A percentile compares a stretch with the other conserved stretches of the same genome.
Conservation (phyloP, 2,329 filamentous ascomycete genomes). For the Diaporthe citri region DNA sequence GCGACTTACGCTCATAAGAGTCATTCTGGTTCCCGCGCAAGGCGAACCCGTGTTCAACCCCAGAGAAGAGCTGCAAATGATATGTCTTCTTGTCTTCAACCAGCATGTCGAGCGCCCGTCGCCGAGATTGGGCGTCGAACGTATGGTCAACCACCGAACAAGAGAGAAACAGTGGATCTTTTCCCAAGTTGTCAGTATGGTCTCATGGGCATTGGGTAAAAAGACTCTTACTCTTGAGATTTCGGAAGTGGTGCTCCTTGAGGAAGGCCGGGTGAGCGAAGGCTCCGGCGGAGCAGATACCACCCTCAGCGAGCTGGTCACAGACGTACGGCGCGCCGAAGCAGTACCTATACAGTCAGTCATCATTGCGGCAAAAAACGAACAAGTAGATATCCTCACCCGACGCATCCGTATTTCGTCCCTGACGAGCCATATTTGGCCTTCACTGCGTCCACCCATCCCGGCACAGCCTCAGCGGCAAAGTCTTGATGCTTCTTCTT, state of each 20-base stretch:
- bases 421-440: slow-evolving; percentile 49
- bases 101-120: slow-evolving; percentile 58
- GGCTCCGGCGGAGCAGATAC: slow-evolving; percentile 55
- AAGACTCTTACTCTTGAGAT: slow-evolving; percentile 48
- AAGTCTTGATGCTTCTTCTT: slow-evolving; percentile 58
- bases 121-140: slow-evolving; percentile 53
- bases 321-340: slow-evolving; percentile 60
- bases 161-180: slow-evolving; percentile 58
- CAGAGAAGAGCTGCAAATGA: slow-evolving; percentile 73
- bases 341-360: slow-evolving; percentile 45
- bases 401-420: slow-evolving; percentile 56
- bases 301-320: slow-evolving; percentile 52
- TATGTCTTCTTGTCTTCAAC: slow-evolving; percentile 59
- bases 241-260: slow-evolving; percentile 58
- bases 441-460: slow-evolving; percentile 57
- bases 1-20: slow-evolving; percentile 52
- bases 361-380: accelerated
- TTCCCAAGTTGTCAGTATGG: background rate
- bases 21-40: slow-evolving; percentile 65
- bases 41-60: slow-evolving; percentile 74
- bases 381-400: slow-evolving; percentile 35
- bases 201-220: no score
- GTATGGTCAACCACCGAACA: slow-evolving; percentile 60
- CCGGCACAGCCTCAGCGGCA: slow-evolving; percentile 56
- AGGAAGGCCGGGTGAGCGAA: slow-evolving; percentile 65